These are phyloP conservation scores for Paecilomyces variotii DNA, from an alignment of 2,329 filamentous ascomycete genomes.

Conservation along the genomic window DNA sequence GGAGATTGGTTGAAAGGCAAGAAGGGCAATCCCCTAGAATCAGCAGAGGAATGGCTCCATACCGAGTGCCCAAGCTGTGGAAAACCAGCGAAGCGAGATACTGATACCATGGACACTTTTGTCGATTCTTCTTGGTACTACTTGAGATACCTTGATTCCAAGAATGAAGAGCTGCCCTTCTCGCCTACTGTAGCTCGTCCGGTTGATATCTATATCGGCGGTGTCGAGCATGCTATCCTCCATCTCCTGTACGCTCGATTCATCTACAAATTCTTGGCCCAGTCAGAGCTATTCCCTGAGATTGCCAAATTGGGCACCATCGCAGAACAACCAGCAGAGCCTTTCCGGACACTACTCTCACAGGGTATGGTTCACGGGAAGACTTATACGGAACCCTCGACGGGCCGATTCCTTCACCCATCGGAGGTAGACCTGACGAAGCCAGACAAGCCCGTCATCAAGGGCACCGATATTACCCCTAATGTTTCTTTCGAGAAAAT, in stretches of 20 bases:
- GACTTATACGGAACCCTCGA: slow-evolving; percentile 68
- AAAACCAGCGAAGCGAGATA: slow-evolving; percentile 66
- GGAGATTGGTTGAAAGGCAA: slow-evolving; percentile 61
- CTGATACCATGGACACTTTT: slow-evolving; percentile 94
- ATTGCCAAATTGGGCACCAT: slow-evolving; percentile 26
- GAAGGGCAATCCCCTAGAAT: slow-evolving; percentile 68
- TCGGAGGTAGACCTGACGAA: slow-evolving; percentile 62
- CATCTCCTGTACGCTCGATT: slow-evolving; percentile 85
- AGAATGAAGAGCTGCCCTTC: slow-evolving; percentile 56
- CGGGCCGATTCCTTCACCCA: slow-evolving; percentile 67
- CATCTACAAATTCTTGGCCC: slow-evolving; percentile 76
- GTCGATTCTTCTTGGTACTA: slow-evolving; percentile 95
- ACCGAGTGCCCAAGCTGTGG: slow-evolving; percentile 65
- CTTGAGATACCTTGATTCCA: slow-evolving; percentile 66
- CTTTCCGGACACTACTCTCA: slow-evolving; percentile 73
- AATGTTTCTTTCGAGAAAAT: slow-evolving; percentile 76
- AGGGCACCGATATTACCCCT: slow-evolving; percentile 50
- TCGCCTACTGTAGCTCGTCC: slow-evolving; percentile 54
- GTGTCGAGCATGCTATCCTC: slow-evolving; percentile 83
- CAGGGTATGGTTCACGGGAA: slow-evolving; percentile 92
- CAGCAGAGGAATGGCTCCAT: slow-evolving; percentile 64
- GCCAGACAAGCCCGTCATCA: slow-evolving; percentile 52
- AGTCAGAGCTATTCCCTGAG: slow-evolving; percentile 33
- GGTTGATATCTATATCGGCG: slow-evolving; percentile 82
- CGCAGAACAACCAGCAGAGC: slow-evolving; percentile 50